phyloP scores from a whole-genome alignment of 768 basidiomycete species.

The Gymnopilus dilepis region DNA sequence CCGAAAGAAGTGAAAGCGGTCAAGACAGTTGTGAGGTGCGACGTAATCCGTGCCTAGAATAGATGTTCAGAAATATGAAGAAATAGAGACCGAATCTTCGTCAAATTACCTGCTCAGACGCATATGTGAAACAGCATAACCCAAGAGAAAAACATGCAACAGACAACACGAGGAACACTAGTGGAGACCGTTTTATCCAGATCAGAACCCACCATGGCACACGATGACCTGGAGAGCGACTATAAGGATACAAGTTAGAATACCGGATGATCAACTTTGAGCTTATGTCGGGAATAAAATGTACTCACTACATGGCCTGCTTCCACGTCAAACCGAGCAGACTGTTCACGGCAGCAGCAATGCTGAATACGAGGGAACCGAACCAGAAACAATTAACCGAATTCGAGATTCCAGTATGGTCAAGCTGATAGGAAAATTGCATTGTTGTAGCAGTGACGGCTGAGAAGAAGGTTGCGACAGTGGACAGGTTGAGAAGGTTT shows the following conservation, averaged over 20 bases:
- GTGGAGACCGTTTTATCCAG: conserved; percentile 85
- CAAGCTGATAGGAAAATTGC: conserved; percentile 64
- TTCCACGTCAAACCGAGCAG: conserved; percentile 81
- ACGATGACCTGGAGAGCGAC: conserved; percentile 76
- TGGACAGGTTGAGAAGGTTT: conserved; percentile 75
- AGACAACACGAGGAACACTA: conserved; percentile 84
- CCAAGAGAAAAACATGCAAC: conserved; percentile 85
- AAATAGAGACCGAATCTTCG: neutral
- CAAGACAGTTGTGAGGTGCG: conserved; percentile 76
- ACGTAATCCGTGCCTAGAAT: conserved; percentile 59
- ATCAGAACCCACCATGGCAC: conserved; percentile 86
- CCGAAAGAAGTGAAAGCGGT: conserved; percentile 78
- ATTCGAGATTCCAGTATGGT: conserved; percentile 41
- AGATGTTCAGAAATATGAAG: neutral
- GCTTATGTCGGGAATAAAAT: conserved; percentile 5
- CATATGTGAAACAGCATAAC: conserved; percentile 77
- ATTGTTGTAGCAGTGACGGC: conserved; percentile 76
- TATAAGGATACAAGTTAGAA: conserved; percentile 30
- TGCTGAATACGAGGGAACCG: conserved; percentile 75
- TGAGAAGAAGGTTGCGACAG: conserved; percentile 80
- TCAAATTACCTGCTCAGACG: conserved; percentile 62
- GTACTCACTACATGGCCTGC: conserved; percentile 79
- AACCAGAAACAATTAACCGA: conserved; percentile 80
- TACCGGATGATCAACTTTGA: neutral
- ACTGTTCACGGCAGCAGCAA: conserved; percentile 78